Conservation (phyloP, 768 basidiomycete genomes). For the Sistotremastrum suecicum region DNA sequence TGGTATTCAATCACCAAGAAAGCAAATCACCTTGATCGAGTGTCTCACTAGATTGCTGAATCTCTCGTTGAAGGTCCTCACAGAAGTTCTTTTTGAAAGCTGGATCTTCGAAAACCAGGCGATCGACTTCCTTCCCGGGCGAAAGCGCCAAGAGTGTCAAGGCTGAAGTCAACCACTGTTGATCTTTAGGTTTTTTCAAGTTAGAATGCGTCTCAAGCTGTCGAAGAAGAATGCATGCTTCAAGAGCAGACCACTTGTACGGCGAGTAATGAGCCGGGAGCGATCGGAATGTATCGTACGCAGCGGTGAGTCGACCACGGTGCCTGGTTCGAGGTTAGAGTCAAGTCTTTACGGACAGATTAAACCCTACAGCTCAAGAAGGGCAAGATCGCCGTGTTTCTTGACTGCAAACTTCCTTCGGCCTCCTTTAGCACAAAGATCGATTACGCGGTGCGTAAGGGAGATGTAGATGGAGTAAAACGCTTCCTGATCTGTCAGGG, state of each 20-base stretch:
- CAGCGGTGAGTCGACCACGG: conserved; percentile 46
- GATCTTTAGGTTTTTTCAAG: conserved; percentile 44
- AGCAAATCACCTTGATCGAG: not conserved
- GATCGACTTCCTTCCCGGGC: conserved; percentile 37
- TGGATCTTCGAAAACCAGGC: conserved; percentile 35
- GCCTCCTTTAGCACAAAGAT: conserved; percentile 70
- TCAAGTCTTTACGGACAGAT: conserved; percentile 5
- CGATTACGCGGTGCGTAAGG: conserved; percentile 70
- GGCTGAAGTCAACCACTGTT: conserved; percentile 70
- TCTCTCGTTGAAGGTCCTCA: conserved; percentile 21
- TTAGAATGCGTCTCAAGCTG: conserved; percentile 54
- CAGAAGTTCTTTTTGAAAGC: conserved; percentile 42
- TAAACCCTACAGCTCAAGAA: conserved; percentile 67
- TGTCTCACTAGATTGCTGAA: not conserved
- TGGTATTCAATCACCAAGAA: not conserved
- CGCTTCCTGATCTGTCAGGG: conserved; percentile 35
- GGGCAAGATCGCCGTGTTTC: conserved; percentile 75
- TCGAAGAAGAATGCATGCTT: conserved; percentile 63
- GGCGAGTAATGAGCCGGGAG: conserved; percentile 81
- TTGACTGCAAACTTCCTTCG: conserved; percentile 77
- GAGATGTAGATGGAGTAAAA: conserved; percentile 72
- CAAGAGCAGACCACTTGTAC: conserved; percentile 67
- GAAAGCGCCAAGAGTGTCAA: conserved; percentile 65
- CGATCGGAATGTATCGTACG: conserved; percentile 58
- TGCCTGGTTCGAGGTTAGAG: conserved; percentile 29